Percentiles rank a stretch among this genome's conserved stretches.
Evolutionary conservation across 306 rosid species (phyloP).

Genomic region (Ceratonia siliqua): DNA sequence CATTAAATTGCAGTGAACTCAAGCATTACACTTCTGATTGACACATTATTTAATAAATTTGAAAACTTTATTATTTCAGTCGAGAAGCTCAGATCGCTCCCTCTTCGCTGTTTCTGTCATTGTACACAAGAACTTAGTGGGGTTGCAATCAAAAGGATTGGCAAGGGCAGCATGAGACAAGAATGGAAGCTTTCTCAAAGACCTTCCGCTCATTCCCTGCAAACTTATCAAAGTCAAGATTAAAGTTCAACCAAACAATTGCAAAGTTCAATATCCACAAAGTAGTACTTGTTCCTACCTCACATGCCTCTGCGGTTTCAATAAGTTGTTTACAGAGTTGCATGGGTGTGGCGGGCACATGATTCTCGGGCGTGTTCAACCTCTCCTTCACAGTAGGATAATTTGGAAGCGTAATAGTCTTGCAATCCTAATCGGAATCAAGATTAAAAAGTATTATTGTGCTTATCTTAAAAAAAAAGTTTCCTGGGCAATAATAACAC

Average conservation of each 20-base stretch:
- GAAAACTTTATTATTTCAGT: slow-evolving; percentile 43
- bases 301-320: slow-evolving; percentile 88
- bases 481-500: slow-evolving; percentile 16
- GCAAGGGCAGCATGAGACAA: slow-evolving; percentile 78
- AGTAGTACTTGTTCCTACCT: slow-evolving; percentile 53
- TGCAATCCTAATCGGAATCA: slow-evolving; percentile 47
- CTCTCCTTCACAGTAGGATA: slow-evolving; percentile 65
- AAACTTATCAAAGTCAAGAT: slow-evolving; percentile 25
- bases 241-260: slow-evolving; percentile 23
- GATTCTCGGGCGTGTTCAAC: slow-evolving; percentile 45
- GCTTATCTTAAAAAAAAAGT: neutral
- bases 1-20: slow-evolving; percentile 23
- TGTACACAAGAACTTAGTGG: slow-evolving; percentile 64
- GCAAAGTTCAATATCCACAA: slow-evolving; percentile 14
- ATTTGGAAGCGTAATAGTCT: slow-evolving; percentile 52
- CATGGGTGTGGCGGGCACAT: slow-evolving; percentile 42
- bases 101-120: slow-evolving; percentile 81
- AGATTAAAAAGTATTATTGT: slow-evolving; percentile 3
- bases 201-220: slow-evolving; percentile 93
- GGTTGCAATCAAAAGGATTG: slow-evolving; percentile 66
- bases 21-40: slow-evolving; percentile 25
- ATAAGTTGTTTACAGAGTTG: slow-evolving; percentile 61
- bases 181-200: slow-evolving; percentile 94
- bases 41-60: neutral
- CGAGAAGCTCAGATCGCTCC: slow-evolving; percentile 84